These are phyloP conservation scores for Venturia oleaginea DNA, from an alignment of 2,329 filamentous ascomycete genomes.

Conservation along the genomic window DNA sequence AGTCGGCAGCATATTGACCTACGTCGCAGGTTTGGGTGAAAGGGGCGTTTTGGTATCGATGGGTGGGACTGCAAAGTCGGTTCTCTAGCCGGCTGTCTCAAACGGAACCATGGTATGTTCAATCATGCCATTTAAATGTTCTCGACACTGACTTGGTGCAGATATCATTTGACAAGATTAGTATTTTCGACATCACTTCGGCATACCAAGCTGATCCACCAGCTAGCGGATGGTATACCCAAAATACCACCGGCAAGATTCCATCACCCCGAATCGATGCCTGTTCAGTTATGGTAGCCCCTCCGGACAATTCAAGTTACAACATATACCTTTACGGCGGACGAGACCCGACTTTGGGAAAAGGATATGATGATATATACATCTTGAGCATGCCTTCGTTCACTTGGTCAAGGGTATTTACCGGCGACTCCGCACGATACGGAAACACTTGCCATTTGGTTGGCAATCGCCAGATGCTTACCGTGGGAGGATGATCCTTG, in stretches of 20 bases:
- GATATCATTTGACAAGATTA: constrained; percentile 28
- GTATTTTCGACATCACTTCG: constrained; percentile 34
- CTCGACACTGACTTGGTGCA: not conserved
- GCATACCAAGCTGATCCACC: constrained; percentile 21
- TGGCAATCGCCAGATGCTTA: constrained; percentile 15
- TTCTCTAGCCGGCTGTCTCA: not conserved
- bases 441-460: constrained; percentile 15
- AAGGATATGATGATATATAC: constrained; percentile 10
- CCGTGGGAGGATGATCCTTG: constrained; percentile 14
- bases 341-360: constrained; percentile 6
- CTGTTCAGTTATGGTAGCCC: constrained; percentile 33
- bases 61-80: not conserved
- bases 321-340: constrained; percentile 3
- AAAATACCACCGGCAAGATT: constrained; percentile 33
- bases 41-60: not conserved
- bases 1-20: not conserved
- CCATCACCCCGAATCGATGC: constrained; percentile 35
- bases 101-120: not conserved
- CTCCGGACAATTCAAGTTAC: constrained; percentile 32
- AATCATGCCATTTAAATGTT: not conserved
- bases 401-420: constrained; percentile 15
- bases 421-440: constrained; percentile 1
- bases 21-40: not conserved
- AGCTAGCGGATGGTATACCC: constrained; percentile 33
- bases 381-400: constrained; percentile 15